phyloP scores from a whole-genome alignment of 805 yeast species.

The Tetrapisispora fleetii region DNA sequence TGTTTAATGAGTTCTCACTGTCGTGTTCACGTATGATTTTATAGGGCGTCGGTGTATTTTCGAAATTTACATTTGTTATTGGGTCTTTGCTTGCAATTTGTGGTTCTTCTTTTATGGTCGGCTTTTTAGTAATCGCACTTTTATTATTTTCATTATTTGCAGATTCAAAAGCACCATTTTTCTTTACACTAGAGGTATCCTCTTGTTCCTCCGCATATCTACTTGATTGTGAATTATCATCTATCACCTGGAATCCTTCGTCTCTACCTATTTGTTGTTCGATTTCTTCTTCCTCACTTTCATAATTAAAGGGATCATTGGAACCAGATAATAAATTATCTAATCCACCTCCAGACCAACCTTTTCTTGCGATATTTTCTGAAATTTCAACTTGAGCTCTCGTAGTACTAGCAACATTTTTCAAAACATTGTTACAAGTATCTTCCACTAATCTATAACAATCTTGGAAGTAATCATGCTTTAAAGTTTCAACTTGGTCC shows the following conservation, averaged over 20 bases:
- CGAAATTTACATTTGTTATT: not conserved
- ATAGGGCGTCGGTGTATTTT: not conserved
- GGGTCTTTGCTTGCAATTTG: not conserved
- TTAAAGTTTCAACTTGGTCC: constrained; percentile 68
- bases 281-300: not conserved
- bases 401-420: constrained; percentile 51
- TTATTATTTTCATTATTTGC: not conserved
- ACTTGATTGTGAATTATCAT: no score
- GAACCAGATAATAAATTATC: constrained; percentile 56
- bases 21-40: not conserved
- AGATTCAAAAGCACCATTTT: no score
- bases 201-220: not conserved
- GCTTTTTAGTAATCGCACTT: not conserved
- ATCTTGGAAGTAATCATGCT: constrained; percentile 63
- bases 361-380: constrained; percentile 74
- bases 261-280: not conserved
- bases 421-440: constrained; percentile 45
- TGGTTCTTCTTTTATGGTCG: not conserved
- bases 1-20: not conserved
- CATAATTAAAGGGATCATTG: constrained; percentile 51
- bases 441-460: constrained; percentile 53
- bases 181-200: not conserved
- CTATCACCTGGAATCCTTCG: not conserved
- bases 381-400: constrained; percentile 74
- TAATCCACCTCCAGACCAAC: constrained; percentile 81